Conservation (phyloP, 805 yeast species). For the Nakazawaea wickerhamii region DNA sequence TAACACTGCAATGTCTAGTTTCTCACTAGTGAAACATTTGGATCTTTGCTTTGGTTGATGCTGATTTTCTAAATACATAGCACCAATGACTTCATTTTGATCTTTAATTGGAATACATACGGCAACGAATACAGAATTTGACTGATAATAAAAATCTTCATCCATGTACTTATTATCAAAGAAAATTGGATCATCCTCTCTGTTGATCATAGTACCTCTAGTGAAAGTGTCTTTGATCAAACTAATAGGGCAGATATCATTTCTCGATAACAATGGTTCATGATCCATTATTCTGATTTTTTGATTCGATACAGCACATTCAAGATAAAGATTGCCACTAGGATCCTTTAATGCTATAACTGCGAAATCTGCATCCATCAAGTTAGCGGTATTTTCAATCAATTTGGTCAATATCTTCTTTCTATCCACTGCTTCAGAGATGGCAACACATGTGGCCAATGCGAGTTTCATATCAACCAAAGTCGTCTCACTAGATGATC, state of each 20-base stretch:
- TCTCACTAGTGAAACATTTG: conserved; percentile 27
- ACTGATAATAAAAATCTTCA: conserved; percentile 35
- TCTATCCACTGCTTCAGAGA: conserved; percentile 39
- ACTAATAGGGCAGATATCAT: conserved; percentile 38
- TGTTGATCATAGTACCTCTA: conserved; percentile 31
- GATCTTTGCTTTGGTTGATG: conserved; percentile 14
- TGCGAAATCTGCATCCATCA: conserved; percentile 27
- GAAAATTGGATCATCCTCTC: conserved; percentile 29
- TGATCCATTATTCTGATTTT: conserved; percentile 22
- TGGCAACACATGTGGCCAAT: conserved; percentile 40
- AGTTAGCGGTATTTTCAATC: conserved; percentile 31
- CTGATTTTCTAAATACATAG: conserved; percentile 37
- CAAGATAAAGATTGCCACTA: conserved; percentile 23
- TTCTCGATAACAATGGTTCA: conserved; percentile 33
- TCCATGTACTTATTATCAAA: conserved; percentile 30
- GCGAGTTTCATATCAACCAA: conserved; percentile 34
- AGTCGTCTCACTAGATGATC: conserved; percentile 31
- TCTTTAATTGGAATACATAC: conserved; percentile 42
- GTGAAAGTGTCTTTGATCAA: conserved; percentile 34
- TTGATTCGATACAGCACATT: conserved; percentile 26
- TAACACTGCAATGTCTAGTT: conserved; percentile 35
- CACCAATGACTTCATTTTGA: conserved; percentile 37
- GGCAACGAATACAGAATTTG: conserved; percentile 27
- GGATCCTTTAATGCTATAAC: conserved; percentile 26
- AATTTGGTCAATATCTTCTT: conserved; percentile 32